phyloP scores from a whole-genome alignment of 768 basidiomycete genomes.

The Sporobolomyces phaffii region DNA sequence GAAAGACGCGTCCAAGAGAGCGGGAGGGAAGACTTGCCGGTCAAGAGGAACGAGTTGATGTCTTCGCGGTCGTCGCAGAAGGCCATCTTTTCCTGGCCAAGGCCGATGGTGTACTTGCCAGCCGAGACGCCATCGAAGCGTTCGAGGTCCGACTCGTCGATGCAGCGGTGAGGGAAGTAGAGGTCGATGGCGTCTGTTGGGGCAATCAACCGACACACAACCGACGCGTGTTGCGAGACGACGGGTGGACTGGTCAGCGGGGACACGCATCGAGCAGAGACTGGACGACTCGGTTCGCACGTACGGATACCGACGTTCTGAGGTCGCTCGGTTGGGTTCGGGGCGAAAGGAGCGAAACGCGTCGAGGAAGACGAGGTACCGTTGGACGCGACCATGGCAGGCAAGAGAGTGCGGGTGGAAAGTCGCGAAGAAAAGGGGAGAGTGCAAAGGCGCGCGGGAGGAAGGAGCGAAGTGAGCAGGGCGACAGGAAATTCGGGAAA shows the following conservation, averaged over 20 bases:
- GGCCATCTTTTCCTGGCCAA: conserved; percentile 97
- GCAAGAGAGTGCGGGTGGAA: not conserved
- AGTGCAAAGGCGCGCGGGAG: not conserved
- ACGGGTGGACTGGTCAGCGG: too few relatives aligned
- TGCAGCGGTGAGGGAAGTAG: conserved; percentile 82
- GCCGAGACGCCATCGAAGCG: conserved; percentile 85
- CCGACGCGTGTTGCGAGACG: not conserved
- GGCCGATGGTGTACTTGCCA: conserved; percentile 98
- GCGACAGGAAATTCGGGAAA: not conserved
- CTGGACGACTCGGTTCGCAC: too few relatives aligned
- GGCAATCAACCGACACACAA: not conserved
- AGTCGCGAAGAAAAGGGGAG: not conserved
- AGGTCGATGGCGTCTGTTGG: conserved; percentile 63
- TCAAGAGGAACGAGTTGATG: conserved; percentile 95
- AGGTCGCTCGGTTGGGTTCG: conserved; percentile 53
- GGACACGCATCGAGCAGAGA: too few relatives aligned
- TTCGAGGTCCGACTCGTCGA: conserved; percentile 91
- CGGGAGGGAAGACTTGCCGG: conserved; percentile 57
- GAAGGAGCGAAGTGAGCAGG: not conserved
- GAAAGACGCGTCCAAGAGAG: too few relatives aligned
- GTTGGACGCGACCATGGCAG: conserved; percentile 10
- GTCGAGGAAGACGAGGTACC: conserved; percentile 9
- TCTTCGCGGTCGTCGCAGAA: conserved; percentile 98
- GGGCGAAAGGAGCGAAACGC: conserved; percentile 23
- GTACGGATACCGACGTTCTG: conserved; percentile 84